These are phyloP conservation scores for Jacaranda mimosifolia DNA, from an alignment of 257 asterid genomes.

Conservation along the genomic window DNA sequence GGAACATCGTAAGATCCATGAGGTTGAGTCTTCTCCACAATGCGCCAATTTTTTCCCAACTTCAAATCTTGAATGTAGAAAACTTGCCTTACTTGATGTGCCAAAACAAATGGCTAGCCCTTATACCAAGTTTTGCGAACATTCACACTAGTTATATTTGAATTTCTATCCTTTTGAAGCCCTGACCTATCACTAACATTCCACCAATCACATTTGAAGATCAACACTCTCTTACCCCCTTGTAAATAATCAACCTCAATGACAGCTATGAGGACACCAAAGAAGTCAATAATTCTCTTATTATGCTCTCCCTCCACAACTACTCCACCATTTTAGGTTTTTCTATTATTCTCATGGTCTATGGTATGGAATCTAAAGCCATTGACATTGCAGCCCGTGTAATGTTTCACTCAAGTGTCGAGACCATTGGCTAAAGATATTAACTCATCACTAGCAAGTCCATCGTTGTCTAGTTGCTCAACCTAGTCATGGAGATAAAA, in stretches of 20 bases:
- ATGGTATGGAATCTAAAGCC: slow-evolving; percentile 1
- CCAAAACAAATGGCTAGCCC: background rate
- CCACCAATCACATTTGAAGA: background rate
- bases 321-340: background rate
- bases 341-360: background rate
- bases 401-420: background rate
- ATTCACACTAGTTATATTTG: background rate
- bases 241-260: background rate
- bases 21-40: slow-evolving; percentile 9
- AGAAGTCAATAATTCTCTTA: background rate
- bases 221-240: background rate
- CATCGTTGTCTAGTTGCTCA: background rate
- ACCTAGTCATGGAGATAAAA: background rate
- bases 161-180: background rate
- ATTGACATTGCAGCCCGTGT: background rate
- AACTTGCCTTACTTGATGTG: background rate
- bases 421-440: background rate
- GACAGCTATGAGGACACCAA: background rate
- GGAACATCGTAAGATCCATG: background rate
- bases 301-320: background rate
- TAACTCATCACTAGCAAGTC: background rate
- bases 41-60: background rate
- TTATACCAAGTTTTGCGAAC: background rate
- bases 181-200: background rate
- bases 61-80: background rate